Evolutionary conservation across 2,329 filamentous ascomycete species (phyloP).

Genomic region (Sclerotinia trifoliorum): DNA sequence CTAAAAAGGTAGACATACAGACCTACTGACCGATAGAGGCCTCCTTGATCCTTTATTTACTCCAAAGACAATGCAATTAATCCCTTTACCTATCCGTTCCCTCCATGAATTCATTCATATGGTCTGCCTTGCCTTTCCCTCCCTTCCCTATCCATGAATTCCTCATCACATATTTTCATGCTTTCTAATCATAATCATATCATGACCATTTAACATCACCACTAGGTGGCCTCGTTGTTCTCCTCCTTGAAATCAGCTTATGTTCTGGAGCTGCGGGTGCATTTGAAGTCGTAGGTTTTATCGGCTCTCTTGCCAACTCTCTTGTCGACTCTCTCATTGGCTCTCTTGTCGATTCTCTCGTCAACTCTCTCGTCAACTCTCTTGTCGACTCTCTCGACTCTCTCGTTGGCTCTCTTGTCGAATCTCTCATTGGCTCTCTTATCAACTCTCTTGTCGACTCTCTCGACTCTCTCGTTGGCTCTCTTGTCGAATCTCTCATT

Average conservation of each 20-base stretch:
- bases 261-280: conserved; percentile 29
- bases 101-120: conserved; percentile 5
- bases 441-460: conserved; percentile 23
- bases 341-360: no score
- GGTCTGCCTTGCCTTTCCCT: background rate
- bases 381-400: background rate
- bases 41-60: background rate
- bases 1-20: background rate
- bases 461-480: conserved; percentile 20
- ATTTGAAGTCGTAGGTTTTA: conserved; percentile 28
- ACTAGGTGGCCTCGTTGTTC: conserved; percentile 35
- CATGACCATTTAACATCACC: conserved; percentile 41
- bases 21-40: background rate
- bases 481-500: background rate
- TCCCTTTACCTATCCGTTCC: conserved; percentile 9
- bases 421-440: conserved; percentile 24
- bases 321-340: no score
- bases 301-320: conserved; percentile 20
- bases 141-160: background rate
- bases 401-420: conserved; percentile 25
- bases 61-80: conserved; percentile 21
- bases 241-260: conserved; percentile 37
- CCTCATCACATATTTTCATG: background rate
- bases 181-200: conserved; percentile 20
- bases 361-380: no score